Base-by-base conservation (phyloP, 148 eudicot species). In the Amaranthus cruentus region DNA sequence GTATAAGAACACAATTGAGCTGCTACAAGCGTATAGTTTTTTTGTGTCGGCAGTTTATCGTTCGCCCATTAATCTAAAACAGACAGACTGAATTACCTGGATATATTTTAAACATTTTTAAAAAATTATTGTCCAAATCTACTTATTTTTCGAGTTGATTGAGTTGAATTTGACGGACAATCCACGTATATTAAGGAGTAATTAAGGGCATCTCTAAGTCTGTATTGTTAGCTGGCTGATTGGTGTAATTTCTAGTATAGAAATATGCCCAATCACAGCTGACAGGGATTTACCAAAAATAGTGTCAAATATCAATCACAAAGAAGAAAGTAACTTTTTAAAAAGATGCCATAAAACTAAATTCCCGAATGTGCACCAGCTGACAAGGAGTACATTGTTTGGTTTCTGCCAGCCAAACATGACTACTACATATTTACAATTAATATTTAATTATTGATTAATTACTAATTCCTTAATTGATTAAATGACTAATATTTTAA, bases 371-470 rank as follows among this genome's bases (percentile, higher is more conserved):
- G 38, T 28, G 38, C 38, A 28, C 38, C 38, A 28, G 38, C 38
- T 28, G 38, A 28, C 38, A 28, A 28, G 38, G 38, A 28, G 38
- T 28, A 28, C 7, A 47, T 4, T 13, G 9, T 66, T 74, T 74
- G 77, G 66, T 64, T 66, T 55, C 6, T 74, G 77, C 66, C 71
- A 55, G 2, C 11, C 55, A 11, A 55, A 58, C 74, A 48, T 2
- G 55, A 67, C 12, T 5, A 50, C 9, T 7, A 6, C 15, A 9
- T 13, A 48, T 15, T 60, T 6, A 62, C 12, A 14, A 47, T 12
- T 59, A 51, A 44, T 28, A 7, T 18, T 18, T 21, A 43, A 6
- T 73, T 62, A 52, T 62, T 73, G 61, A 1, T 18, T 21, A 43
- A 6, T 73, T 62, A 52, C 52, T 73, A 73, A 1, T 47, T 13